Evolutionary conservation across 106 monocot species (phyloP), one percentile per base, ranked within the genome.

Genomic region (Apostasia ramifera): DNA sequence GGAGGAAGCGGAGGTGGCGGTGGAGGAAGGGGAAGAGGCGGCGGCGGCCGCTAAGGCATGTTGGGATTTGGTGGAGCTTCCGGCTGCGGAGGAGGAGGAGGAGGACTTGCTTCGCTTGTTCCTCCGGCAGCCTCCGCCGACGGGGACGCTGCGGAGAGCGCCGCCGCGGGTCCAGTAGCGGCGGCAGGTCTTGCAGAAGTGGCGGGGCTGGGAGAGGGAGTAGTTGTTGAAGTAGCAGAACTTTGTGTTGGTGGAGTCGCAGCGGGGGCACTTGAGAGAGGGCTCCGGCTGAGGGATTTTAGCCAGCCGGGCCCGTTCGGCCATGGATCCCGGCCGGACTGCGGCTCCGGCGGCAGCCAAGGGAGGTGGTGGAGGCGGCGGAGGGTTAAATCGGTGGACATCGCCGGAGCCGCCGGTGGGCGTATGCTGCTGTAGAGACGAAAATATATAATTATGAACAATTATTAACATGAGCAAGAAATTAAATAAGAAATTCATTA

Each of bases 151-250:
- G 11, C 83, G 87, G 39, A 88, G 73, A 8, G 84, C 81, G 1
- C 84, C 88, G 2, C 88, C 84, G 11, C 81, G 81, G 0, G 88
- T 88, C 88, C 88, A 88, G 71, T 88, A 88, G 57, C 88, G 81
- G 59, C 88, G 88, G 70, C 88, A 88, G 63, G 83, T 75, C 83
- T 87, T 87, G 80, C 87, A 87, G 78, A 87, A 87, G 71, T 87
- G 83, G 3, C 88, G 81, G 3, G 88, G 88, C 74, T 88, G 88
- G 44, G 84, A 67, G 51, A 88, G 75, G 78, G 75, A 75, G 75
- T 88, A 88, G 69, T 78, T 78, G 71, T 83, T 83, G 71, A 75
- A 83, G 75, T 83, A 83, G 75, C 83, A 83, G 78, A 83, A 83
- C 53, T 84, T 84, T 57, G 84, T 84, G 80, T 84, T 84, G 67